phyloP scores from a whole-genome alignment of 2,329 filamentous ascomycete genomes.

The Lasiodiplodia theobromae region DNA sequence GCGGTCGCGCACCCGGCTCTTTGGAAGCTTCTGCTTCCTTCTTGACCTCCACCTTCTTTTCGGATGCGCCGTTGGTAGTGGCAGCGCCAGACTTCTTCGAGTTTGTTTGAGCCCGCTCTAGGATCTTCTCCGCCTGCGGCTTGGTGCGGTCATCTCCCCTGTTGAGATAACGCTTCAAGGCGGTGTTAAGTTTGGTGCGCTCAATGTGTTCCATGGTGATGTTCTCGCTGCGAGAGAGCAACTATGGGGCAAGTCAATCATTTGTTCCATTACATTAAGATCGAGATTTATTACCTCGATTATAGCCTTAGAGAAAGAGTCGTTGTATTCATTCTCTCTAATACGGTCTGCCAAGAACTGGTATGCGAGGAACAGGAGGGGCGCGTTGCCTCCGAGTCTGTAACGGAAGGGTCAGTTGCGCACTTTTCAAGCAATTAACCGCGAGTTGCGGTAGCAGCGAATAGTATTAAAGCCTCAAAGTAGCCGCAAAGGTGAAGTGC shows the following conservation, averaged over 20 bases:
- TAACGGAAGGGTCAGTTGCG: slow-evolving; percentile 19
- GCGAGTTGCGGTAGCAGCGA: neutral
- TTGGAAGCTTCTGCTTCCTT: slow-evolving; percentile 23
- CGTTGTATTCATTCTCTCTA: slow-evolving; percentile 54
- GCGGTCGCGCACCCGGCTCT: slow-evolving; percentile 1
- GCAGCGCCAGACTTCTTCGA: slow-evolving; percentile 46
- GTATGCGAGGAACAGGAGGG: slow-evolving; percentile 55
- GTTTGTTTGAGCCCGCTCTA: slow-evolving; percentile 52
- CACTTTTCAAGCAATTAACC: neutral
- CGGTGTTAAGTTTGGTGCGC: slow-evolving; percentile 70
- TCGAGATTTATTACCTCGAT: slow-evolving; percentile 44
- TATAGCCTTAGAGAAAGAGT: slow-evolving; percentile 50
- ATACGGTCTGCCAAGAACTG: slow-evolving; percentile 58
- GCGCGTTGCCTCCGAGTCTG: slow-evolving; percentile 44
- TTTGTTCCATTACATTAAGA: slow-evolving; percentile 40
- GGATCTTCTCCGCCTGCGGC: slow-evolving; percentile 65
- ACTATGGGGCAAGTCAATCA: slow-evolving; percentile 46
- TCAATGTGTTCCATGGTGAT: slow-evolving; percentile 66
- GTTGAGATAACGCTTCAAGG: slow-evolving; percentile 68
- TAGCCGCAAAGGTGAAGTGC: neutral
- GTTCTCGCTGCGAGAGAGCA: slow-evolving; percentile 69
- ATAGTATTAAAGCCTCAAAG: slow-evolving; percentile 5
- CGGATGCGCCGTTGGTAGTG: slow-evolving; percentile 33
- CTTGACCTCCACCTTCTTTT: slow-evolving; percentile 20
- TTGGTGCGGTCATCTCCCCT: slow-evolving; percentile 71